These are phyloP conservation scores for Acanthamoeba sp. DNA, from an alignment of 208 protist species.

Conservation along the genomic window DNA sequence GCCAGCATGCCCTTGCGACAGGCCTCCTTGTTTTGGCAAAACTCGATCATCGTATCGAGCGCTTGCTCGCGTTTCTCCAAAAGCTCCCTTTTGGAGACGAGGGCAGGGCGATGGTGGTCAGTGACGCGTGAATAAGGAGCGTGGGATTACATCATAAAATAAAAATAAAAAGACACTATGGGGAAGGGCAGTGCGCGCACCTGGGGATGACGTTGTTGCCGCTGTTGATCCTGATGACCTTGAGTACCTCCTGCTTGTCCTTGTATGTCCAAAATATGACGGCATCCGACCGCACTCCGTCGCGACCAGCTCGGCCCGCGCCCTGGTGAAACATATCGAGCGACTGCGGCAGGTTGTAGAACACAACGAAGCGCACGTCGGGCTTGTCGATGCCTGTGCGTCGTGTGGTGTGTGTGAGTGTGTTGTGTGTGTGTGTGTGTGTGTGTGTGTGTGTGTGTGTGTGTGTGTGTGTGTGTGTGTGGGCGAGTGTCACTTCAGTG, in stretches of 20 bases:
- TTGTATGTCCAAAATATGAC: not conserved
- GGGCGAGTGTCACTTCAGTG: too few species aligned
- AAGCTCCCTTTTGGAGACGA: not conserved
- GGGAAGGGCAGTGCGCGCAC: too few species aligned
- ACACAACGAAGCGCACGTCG: slow-evolving; percentile 97
- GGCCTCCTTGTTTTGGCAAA: not conserved
- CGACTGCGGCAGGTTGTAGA: slow-evolving; percentile 95
- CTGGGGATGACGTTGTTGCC: too few species aligned
- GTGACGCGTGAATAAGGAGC: too few species aligned
- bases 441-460: too few species aligned
- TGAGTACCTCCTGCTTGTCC: not conserved
- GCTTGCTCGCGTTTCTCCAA: not conserved
- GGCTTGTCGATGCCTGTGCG: slow-evolving; percentile 96
- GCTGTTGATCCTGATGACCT: too few species aligned
- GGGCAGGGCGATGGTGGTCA: too few species aligned
- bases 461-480: too few species aligned
- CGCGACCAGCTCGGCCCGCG: slow-evolving; percentile 88
- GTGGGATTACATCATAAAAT: too few species aligned
- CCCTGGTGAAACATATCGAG: slow-evolving; percentile 98
- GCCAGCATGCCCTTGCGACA: not conserved
- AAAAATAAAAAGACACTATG: too few species aligned
- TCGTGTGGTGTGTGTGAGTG: too few species aligned
- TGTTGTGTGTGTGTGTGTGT: too few species aligned
- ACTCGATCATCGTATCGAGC: not conserved
- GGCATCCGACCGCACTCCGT: not conserved